Evolutionary conservation across 352 stramenopile genomes (phyloP).

Genomic region (Phytopythium vexans): DNA sequence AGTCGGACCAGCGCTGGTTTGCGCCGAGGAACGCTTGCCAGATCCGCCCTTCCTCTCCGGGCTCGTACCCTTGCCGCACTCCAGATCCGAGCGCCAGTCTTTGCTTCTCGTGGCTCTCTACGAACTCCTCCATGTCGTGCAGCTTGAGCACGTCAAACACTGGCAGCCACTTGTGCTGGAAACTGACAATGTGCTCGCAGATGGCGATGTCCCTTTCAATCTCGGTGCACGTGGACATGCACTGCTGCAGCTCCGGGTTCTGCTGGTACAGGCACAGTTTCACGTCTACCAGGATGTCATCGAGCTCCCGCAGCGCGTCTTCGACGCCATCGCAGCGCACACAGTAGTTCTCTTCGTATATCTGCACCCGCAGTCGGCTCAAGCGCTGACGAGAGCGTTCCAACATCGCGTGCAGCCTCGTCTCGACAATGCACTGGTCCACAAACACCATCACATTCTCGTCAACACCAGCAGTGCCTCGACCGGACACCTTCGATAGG

Average conservation of each 20-base stretch:
- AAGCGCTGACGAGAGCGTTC: constrained; percentile 33
- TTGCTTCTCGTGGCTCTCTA: constrained; percentile 8
- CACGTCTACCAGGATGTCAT: constrained; percentile 27
- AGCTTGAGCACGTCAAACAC: constrained; percentile 47
- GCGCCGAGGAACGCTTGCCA: constrained; percentile 35
- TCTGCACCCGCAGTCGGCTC: constrained; percentile 18
- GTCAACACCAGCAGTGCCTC: neutral
- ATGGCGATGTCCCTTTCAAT: constrained; percentile 25
- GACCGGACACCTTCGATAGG: neutral
- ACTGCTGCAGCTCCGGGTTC: constrained; percentile 37
- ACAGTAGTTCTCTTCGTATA: constrained; percentile 39
- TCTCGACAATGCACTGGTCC: constrained; percentile 53
- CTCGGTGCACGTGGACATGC: constrained; percentile 23
- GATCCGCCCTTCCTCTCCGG: neutral
- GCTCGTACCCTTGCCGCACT: too few species aligned
- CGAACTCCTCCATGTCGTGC: constrained; percentile 63
- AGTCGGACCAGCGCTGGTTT: constrained; percentile 36
- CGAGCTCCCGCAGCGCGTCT: constrained; percentile 24
- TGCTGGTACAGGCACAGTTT: constrained; percentile 38
- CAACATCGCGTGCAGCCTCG: constrained; percentile 32
- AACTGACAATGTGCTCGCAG: constrained; percentile 33
- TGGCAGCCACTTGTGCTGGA: constrained; percentile 42
- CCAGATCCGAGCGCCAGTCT: too few species aligned
- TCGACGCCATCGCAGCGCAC: constrained; percentile 29
- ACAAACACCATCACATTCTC: constrained; percentile 22